Conservation (phyloP, 176 grass and related monocot species). For the Typha latifolia region DNA sequence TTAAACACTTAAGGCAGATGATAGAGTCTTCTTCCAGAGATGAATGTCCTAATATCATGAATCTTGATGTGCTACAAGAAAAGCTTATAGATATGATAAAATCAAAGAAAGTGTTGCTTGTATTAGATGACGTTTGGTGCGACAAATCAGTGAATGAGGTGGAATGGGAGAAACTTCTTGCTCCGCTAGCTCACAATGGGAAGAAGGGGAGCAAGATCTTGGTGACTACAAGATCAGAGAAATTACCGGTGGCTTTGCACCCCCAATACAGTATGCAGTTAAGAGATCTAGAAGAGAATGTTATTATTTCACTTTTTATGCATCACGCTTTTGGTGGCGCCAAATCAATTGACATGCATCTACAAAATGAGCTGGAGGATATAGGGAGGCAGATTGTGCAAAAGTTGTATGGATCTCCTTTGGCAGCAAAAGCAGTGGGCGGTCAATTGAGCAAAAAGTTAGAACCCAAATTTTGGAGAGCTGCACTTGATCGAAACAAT, state of each 20-base stretch:
- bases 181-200: too few relatives aligned
- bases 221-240: constrained; percentile 11
- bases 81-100: background rate
- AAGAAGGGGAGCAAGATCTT: constrained; percentile 22
- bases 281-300: background rate
- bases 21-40: too few relatives aligned
- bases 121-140: background rate
- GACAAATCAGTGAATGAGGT: background rate
- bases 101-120: background rate
- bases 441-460: background rate
- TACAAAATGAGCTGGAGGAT: background rate
- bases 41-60: too few relatives aligned
- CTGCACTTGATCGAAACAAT: constrained; percentile 5
- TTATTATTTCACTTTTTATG: constrained; percentile 14
- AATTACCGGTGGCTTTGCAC: background rate
- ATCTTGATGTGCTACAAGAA: background rate
- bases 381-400: constrained; percentile 14
- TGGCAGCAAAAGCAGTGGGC: constrained; percentile 25
- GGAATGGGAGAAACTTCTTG: too few relatives aligned
- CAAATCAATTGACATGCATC: background rate
- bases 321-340: constrained; percentile 19
- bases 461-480: constrained; percentile 3
- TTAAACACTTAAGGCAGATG: too few relatives aligned
- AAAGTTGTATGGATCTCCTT: constrained; percentile 8
- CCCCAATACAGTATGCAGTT: background rate